phyloP scores from a whole-genome alignment of 192 early-diverging fungal species.

The Funneliformis geosporum region DNA sequence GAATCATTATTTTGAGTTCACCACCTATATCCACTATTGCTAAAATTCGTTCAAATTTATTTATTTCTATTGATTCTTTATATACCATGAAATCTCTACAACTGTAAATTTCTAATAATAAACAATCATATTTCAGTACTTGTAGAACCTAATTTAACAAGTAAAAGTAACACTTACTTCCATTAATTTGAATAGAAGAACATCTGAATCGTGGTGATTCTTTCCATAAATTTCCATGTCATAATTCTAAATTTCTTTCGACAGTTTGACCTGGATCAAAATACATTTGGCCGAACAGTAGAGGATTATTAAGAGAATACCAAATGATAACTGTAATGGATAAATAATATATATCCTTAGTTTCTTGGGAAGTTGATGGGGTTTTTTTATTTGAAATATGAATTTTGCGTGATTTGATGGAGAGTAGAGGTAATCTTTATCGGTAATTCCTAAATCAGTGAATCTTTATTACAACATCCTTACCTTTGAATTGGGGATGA shows the following conservation, averaged over 20 bases:
- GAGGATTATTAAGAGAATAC: slow-evolving; percentile 5
- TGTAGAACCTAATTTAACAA: background rate
- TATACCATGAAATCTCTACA: background rate
- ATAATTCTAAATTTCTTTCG: background rate
- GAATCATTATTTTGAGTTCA: background rate
- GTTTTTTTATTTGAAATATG: background rate
- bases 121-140: background rate
- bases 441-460: background rate
- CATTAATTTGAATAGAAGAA: slow-evolving; percentile 3
- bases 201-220: slow-evolving; percentile 1
- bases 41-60: background rate
- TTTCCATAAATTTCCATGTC: slow-evolving; percentile 9
- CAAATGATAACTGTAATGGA: background rate
- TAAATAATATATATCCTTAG: background rate
- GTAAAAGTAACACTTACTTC: background rate
- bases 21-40: background rate
- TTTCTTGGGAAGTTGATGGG: background rate
- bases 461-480: background rate
- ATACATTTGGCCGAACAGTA: background rate
- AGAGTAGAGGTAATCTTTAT: background rate
- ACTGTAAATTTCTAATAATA: background rate
- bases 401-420: background rate
- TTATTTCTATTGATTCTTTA: background rate
- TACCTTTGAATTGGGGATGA: background rate
- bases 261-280: background rate